Evolutionary conservation across 139 green algal species (phyloP).

Genomic region (Chlamydomonas asymmetrica): DNA sequence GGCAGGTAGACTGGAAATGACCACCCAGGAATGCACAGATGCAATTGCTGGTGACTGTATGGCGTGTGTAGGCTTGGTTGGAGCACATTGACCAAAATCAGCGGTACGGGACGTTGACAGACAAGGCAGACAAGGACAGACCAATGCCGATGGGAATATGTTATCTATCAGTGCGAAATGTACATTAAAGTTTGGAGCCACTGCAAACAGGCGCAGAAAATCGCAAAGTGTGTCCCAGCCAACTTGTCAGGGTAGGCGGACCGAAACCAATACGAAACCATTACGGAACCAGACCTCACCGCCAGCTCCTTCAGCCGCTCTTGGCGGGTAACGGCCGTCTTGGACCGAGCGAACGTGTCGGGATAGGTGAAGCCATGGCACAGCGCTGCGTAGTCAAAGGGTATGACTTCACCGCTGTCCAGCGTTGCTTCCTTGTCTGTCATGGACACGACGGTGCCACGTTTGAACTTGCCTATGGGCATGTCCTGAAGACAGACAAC

Average conservation of each 20-base stretch:
- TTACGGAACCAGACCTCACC: too few relatives aligned
- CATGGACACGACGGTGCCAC: conserved; percentile 2
- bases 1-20: too few relatives aligned
- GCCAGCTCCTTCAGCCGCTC: conserved; percentile 10
- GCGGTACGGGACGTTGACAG: neutral
- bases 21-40: too few relatives aligned
- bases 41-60: too few relatives aligned
- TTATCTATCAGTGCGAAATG: too few relatives aligned
- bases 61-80: too few relatives aligned
- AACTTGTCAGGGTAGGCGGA: too few relatives aligned
- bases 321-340: neutral
- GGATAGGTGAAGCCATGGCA: conserved; percentile 16
- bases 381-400: conserved; percentile 17
- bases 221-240: too few relatives aligned
- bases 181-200: too few relatives aligned
- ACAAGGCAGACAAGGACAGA: neutral
- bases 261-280: too few relatives aligned
- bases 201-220: too few relatives aligned
- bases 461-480: neutral
- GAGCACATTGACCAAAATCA: too few relatives aligned
- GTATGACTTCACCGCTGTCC: conserved; percentile 2
- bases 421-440: conserved; percentile 3
- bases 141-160: neutral
- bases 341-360: conserved; percentile 18
- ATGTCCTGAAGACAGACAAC: neutral